Conservation (phyloP, 2,329 filamentous ascomycete genomes). For the Fusarium illudens region DNA sequence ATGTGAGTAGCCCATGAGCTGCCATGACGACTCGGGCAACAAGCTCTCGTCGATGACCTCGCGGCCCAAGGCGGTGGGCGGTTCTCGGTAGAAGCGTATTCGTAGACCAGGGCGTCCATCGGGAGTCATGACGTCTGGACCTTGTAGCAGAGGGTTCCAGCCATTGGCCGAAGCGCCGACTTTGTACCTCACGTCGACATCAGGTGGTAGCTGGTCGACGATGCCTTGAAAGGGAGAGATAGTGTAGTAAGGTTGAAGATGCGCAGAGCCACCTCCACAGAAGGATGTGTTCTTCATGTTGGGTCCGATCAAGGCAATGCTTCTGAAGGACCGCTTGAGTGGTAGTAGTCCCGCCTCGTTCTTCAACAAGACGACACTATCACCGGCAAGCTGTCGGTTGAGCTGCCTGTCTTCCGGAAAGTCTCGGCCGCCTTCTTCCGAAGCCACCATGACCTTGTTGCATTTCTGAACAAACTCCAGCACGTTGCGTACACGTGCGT, state of each 20-base stretch:
- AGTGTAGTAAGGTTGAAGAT: conserved; percentile 44
- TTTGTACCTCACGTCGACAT: not conserved
- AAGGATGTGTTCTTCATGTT: conserved; percentile 54
- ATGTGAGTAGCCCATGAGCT: conserved; percentile 38
- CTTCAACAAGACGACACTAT: conserved; percentile 69
- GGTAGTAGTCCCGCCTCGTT: conserved; percentile 67
- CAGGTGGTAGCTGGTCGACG: not conserved
- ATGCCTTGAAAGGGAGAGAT: conserved; percentile 44
- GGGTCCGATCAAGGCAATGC: conserved; percentile 62
- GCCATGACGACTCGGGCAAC: conserved; percentile 30
- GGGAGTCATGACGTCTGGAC: not conserved
- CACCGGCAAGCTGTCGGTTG: not conserved
- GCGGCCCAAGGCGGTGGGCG: not conserved
- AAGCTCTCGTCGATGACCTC: conserved; percentile 26
- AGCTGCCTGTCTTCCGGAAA: not conserved
- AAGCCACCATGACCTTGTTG: not conserved
- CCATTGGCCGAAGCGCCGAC: conserved; percentile 4
- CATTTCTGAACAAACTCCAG: conserved; percentile 2
- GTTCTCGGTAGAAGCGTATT: conserved; percentile 8
- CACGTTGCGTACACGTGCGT: not conserved
- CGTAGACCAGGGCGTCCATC: not conserved
- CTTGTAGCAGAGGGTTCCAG: not conserved
- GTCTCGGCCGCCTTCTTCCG: not conserved
- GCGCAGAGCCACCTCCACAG: conserved; percentile 46
- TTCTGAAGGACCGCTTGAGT: conserved; percentile 46